These are phyloP conservation scores for Xylaria curta DNA, from an alignment of 495 filamentous ascomycete species.

Conservation along the genomic window DNA sequence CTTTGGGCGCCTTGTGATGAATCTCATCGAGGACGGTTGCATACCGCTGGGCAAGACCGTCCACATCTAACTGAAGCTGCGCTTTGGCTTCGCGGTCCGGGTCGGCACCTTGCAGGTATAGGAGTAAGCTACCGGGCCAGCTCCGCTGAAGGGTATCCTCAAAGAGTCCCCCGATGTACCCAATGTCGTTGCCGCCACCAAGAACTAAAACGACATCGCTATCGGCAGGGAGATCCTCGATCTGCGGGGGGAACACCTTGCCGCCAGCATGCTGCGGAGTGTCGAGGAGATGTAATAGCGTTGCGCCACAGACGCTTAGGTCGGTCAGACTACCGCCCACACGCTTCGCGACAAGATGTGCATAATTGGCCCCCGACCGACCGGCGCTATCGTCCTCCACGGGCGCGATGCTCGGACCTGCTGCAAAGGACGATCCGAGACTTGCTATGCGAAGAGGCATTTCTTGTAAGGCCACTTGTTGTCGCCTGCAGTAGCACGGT, in stretches of 20 bases:
- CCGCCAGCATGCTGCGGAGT: constrained; percentile 43
- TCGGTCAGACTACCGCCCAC: constrained; percentile 45
- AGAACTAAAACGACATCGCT: constrained; percentile 50
- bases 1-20: constrained; percentile 44
- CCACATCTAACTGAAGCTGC: constrained; percentile 27
- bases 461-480: not conserved
- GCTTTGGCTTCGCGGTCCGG: constrained; percentile 24
- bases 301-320: constrained; percentile 51
- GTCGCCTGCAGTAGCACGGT: constrained; percentile 9
- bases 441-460: constrained; percentile 42
- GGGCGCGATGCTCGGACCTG: constrained; percentile 52
- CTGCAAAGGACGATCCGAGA: constrained; percentile 54
- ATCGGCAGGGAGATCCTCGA: constrained; percentile 43
- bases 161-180: constrained; percentile 51
- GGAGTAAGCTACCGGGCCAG: constrained; percentile 28
- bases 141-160: constrained; percentile 38
- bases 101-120: constrained; percentile 27
- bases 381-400: constrained; percentile 40
- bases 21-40: constrained; percentile 46
- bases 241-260: constrained; percentile 46
- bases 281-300: constrained; percentile 48
- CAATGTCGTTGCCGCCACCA: constrained; percentile 54
- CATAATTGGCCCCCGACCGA: constrained; percentile 52
- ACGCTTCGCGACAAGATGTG: constrained; percentile 45
- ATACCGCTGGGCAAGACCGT: constrained; percentile 40